Conservation (phyloP, 257 asterid genomes). For the Fraxinus anomala region DNA sequence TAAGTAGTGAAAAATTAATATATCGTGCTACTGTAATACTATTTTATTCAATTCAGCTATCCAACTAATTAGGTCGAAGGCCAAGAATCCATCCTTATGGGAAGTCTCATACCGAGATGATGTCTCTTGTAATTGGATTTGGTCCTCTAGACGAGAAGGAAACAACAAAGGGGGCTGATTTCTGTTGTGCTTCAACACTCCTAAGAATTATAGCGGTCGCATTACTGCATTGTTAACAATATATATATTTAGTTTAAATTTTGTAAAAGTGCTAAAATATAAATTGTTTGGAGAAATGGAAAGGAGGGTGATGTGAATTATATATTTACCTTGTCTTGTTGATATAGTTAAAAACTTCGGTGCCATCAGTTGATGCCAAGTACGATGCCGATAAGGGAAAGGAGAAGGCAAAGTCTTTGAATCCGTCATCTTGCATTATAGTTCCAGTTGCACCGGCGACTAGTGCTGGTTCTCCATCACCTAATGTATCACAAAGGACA, state of each 20-base stretch:
- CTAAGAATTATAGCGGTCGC: constrained; percentile 48
- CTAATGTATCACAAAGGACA: constrained; percentile 48
- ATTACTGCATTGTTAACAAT: constrained; percentile 27
- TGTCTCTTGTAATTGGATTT: constrained; percentile 48
- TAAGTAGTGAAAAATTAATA: neutral
- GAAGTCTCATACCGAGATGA: constrained; percentile 47
- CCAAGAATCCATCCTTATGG: too few relatives aligned
- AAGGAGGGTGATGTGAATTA: too few relatives aligned
- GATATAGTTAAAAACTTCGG: constrained; percentile 30
- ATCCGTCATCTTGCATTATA: constrained; percentile 35
- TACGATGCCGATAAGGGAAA: constrained; percentile 53
- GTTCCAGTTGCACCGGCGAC: constrained; percentile 50
- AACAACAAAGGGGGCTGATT: constrained; percentile 50
- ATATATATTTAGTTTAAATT: neutral
- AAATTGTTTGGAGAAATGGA: too few relatives aligned
- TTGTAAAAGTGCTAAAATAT: neutral
- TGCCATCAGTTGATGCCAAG: constrained; percentile 40
- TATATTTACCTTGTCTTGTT: constrained; percentile 43
- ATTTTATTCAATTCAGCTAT: too few relatives aligned
- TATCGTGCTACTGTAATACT: neutral
- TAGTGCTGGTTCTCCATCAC: constrained; percentile 22
- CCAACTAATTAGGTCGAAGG: too few relatives aligned
- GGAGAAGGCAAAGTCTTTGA: constrained; percentile 45
- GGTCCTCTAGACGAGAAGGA: constrained; percentile 73
- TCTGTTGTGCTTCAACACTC: constrained; percentile 32